A percentile compares a stretch with the other conserved stretches of the same genome.
Conservation (phyloP, 495 filamentous ascomycete genomes). For the Penicillium canescens region DNA sequence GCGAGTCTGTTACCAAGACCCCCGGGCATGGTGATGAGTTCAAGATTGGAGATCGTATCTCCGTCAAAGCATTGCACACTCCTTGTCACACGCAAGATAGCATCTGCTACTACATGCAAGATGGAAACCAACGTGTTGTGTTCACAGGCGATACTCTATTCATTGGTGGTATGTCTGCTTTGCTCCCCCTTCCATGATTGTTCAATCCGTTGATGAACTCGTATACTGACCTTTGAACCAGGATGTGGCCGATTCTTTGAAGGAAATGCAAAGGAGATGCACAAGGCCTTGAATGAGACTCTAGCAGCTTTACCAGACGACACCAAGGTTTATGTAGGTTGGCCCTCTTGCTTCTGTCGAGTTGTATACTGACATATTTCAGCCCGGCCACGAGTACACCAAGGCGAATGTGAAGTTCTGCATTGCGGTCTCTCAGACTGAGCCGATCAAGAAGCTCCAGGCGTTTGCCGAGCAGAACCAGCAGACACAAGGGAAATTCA, state of each 20-base stretch:
- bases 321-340: constrained; percentile 84
- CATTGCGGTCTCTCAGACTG: constrained; percentile 67
- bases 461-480: constrained; percentile 75
- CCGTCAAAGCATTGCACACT: constrained; percentile 87
- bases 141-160: constrained; percentile 98
- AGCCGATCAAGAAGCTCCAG: constrained; percentile 73
- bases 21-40: constrained; percentile 75
- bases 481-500: constrained; percentile 94
- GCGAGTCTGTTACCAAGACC: constrained; percentile 72
- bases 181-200: background rate
- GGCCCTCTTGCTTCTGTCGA: background rate
- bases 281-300: constrained; percentile 84
- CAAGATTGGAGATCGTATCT: constrained; percentile 77
- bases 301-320: constrained; percentile 83
- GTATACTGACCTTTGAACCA: constrained; percentile 26
- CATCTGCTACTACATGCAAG: constrained; percentile 89
- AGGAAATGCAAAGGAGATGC: constrained; percentile 86
- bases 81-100: constrained; percentile 98
- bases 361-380: constrained; percentile 2
- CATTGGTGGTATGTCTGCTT: constrained; percentile 68
- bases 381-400: constrained; percentile 98
- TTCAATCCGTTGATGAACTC: background rate
- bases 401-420: constrained; percentile 90
- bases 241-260: constrained; percentile 98
- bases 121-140: constrained; percentile 75